Conservation (phyloP, 164 flowering plant species). For the Magnolia kwangsiensis region DNA sequence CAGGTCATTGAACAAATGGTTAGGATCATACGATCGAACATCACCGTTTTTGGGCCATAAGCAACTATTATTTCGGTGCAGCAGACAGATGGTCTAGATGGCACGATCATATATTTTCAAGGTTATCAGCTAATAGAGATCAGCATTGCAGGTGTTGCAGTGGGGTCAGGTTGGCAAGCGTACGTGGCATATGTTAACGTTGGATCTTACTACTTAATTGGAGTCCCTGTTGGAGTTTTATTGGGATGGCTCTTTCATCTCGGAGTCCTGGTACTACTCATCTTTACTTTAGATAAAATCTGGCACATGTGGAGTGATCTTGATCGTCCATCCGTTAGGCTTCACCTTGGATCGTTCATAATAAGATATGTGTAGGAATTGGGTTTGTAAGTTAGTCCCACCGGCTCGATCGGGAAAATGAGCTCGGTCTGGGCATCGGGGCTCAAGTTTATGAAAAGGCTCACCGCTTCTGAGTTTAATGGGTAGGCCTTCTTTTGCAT, state of each 20-base stretch:
- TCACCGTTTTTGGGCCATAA: no score
- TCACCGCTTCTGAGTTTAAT: no score
- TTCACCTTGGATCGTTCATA: no score
- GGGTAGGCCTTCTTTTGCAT: no score
- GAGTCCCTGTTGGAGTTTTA: conserved; percentile 50
- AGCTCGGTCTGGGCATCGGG: no score
- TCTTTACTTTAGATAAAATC: no score
- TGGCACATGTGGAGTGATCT: no score
- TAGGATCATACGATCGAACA: no score
- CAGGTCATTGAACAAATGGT: neutral
- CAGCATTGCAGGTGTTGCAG: conserved; percentile 50
- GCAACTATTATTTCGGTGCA: no score
- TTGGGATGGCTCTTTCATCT: conserved; percentile 45
- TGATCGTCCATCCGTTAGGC: neutral
- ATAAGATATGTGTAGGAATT: neutral
- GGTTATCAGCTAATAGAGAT: neutral
- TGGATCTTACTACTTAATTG: conserved; percentile 58
- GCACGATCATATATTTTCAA: no score
- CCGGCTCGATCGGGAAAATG: neutral
- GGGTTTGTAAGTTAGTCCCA: neutral
- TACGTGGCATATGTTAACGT: conserved; percentile 52
- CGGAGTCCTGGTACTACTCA: conserved; percentile 37
- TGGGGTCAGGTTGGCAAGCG: conserved; percentile 84
- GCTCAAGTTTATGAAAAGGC: no score
- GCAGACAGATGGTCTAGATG: no score